phyloP scores from a whole-genome alignment of 2,329 filamentous ascomycete genomes.

The Ploettnerulaceae sp. region DNA sequence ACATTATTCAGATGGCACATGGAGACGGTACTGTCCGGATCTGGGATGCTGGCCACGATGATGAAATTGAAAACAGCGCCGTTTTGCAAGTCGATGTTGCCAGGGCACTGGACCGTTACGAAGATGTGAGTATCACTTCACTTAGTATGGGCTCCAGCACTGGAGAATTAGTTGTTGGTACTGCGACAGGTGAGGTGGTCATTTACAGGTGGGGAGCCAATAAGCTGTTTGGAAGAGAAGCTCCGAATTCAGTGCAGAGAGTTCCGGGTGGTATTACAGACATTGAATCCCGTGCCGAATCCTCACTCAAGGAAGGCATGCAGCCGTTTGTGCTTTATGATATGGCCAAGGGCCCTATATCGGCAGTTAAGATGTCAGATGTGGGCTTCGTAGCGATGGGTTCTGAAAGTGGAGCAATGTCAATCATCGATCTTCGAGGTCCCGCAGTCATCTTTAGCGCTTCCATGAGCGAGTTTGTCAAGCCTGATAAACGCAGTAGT shows the following conservation, averaged over 20 bases:
- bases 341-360: conserved; percentile 77
- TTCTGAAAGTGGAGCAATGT: conserved; percentile 75
- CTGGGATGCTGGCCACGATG: conserved; percentile 88
- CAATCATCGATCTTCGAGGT: conserved; percentile 81
- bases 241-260: conserved; percentile 46
- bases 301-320: conserved; percentile 69
- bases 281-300: conserved; percentile 68
- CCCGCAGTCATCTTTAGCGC: conserved; percentile 77
- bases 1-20: conserved; percentile 81
- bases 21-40: conserved; percentile 86
- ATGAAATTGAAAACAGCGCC: conserved; percentile 83
- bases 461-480: conserved; percentile 67
- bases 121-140: conserved; percentile 70
- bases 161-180: conserved; percentile 79
- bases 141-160: conserved; percentile 77
- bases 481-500: conserved; percentile 69
- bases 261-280: conserved; percentile 69
- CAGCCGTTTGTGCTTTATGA: conserved; percentile 77
- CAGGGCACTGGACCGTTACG: conserved; percentile 72
- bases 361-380: conserved; percentile 77
- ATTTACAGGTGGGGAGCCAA: conserved; percentile 89
- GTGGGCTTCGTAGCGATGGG: conserved; percentile 87
- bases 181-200: conserved; percentile 76
- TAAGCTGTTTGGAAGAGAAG: conserved; percentile 61
- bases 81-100: conserved; percentile 84